Conservation (phyloP, 257 asterid species). For the Echium plantagineum region DNA sequence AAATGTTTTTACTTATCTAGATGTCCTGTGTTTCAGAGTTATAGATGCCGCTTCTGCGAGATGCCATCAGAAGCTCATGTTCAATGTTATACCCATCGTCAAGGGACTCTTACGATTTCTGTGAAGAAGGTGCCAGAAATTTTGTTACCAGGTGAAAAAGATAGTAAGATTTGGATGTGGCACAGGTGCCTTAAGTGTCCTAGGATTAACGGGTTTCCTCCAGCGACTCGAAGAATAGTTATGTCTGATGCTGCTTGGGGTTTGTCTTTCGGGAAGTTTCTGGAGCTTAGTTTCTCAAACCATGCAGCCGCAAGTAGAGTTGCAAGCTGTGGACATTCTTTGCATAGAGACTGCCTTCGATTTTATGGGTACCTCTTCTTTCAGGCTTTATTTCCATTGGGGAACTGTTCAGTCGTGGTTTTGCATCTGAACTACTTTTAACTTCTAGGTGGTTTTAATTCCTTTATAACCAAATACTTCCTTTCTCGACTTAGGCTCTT, state of each 20-base stretch:
- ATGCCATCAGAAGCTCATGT: slow-evolving; percentile 96
- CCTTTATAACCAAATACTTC: not conserved
- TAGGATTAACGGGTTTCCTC: slow-evolving; percentile 72
- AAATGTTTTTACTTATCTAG: slow-evolving; percentile 9
- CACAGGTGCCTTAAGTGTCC: slow-evolving; percentile 95
- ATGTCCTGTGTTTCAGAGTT: slow-evolving; percentile 40
- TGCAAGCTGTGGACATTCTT: slow-evolving; percentile 93
- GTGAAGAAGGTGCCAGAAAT: slow-evolving; percentile 79
- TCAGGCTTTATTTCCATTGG: slow-evolving; percentile 8
- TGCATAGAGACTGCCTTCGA: slow-evolving; percentile 95
- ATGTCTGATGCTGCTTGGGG: slow-evolving; percentile 99
- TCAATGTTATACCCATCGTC: slow-evolving; percentile 90
- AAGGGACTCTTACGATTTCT: slow-evolving; percentile 88
- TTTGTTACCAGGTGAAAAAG: slow-evolving; percentile 67
- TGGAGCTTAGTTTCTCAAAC: slow-evolving; percentile 95
- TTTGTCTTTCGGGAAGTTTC: slow-evolving; percentile 88
- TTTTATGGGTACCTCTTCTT: slow-evolving; percentile 69
- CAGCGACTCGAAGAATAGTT: slow-evolving; percentile 80
- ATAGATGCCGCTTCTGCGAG: slow-evolving; percentile 78
- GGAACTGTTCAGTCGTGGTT: not conserved
- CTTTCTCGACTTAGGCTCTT: not conserved
- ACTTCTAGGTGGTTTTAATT: not conserved
- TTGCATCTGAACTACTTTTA: too few species aligned
- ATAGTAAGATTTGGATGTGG: slow-evolving; percentile 99
- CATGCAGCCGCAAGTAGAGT: slow-evolving; percentile 99